Percentiles rank a stretch among this genome's conserved stretches.
Conservation (phyloP, 2,329 filamentous ascomycete genomes). For the Parastagonospora nodorum region DNA sequence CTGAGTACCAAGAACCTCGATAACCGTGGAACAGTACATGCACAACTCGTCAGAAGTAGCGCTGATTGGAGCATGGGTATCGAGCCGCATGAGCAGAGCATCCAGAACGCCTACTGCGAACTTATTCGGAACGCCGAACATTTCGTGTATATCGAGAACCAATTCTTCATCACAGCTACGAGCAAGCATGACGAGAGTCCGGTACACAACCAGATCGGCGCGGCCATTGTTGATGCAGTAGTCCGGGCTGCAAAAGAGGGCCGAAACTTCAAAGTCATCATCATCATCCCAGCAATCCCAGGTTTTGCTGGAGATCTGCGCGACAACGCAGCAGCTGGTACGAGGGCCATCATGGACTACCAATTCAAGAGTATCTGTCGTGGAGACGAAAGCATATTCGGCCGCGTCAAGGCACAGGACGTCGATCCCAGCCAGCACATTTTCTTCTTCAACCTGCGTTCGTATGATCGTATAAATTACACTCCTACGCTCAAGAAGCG, state of each 20-base stretch:
- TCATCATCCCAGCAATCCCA: slow-evolving; percentile 87
- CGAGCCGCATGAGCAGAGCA: slow-evolving; percentile 74
- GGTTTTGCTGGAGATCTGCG: slow-evolving; percentile 92
- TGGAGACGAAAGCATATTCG: slow-evolving; percentile 89
- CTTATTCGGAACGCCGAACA: slow-evolving; percentile 87
- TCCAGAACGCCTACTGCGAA: slow-evolving; percentile 85
- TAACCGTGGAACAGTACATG: slow-evolving; percentile 73
- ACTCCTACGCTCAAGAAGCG: slow-evolving; percentile 74
- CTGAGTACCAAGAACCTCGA: slow-evolving; percentile 66
- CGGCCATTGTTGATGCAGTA: slow-evolving; percentile 88
- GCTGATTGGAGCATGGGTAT: slow-evolving; percentile 95
- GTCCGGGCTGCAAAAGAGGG: slow-evolving; percentile 79
- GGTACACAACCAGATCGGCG: slow-evolving; percentile 85
- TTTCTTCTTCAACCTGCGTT: slow-evolving; percentile 91
- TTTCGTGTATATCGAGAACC: slow-evolving; percentile 97
- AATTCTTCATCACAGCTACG: slow-evolving; percentile 90
- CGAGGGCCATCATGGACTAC: slow-evolving; percentile 93
- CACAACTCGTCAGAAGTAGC: slow-evolving; percentile 87
- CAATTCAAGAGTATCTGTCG: slow-evolving; percentile 96
- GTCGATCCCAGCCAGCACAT: slow-evolving; percentile 80
- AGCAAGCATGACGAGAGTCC: slow-evolving; percentile 79
- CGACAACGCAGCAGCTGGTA: slow-evolving; percentile 81
- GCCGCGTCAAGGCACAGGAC: slow-evolving; percentile 72
- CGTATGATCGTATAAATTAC: slow-evolving; percentile 89
- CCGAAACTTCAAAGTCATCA: slow-evolving; percentile 87